Percentiles rank a stretch among this genome's conserved stretches.
Conservation (phyloP, 1,284 basidiomycete species). For the Albatrellus sp. region DNA sequence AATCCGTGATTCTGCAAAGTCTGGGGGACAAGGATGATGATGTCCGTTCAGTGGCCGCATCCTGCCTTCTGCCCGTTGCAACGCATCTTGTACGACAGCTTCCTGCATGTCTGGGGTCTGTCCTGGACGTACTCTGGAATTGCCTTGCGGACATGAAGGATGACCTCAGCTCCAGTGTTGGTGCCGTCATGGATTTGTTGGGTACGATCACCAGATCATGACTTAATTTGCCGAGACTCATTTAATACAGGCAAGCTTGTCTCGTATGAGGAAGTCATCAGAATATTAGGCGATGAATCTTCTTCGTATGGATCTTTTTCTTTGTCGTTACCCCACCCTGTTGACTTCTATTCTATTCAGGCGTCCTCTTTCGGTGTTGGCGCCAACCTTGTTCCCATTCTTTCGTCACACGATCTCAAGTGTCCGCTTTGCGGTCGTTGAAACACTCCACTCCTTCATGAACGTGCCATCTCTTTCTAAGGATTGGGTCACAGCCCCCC, state of each 20-base stretch:
- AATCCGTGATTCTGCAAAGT: slow-evolving; percentile 27
- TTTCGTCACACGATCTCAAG: slow-evolving; percentile 95
- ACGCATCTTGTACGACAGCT: slow-evolving; percentile 69
- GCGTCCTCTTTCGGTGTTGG: slow-evolving; percentile 67
- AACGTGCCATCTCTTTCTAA: slow-evolving; percentile 61
- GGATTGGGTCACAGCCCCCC: slow-evolving; percentile 73
- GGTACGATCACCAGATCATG: slow-evolving; percentile 30
- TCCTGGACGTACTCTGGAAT: slow-evolving; percentile 83
- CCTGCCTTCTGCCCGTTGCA: slow-evolving; percentile 81
- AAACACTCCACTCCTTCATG: slow-evolving; percentile 84
- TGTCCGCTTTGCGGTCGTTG: slow-evolving; percentile 89
- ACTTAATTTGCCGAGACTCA: slow-evolving; percentile 8
- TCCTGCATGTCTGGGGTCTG: slow-evolving; percentile 57
- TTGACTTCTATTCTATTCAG: slow-evolving; percentile 22
- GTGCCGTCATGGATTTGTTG: slow-evolving; percentile 93
- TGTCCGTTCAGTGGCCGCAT: slow-evolving; percentile 91
- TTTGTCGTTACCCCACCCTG: slow-evolving; percentile 1
- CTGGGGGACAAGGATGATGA: slow-evolving; percentile 92
- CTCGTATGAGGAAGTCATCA: slow-evolving; percentile 68
- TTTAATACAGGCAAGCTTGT: slow-evolving; percentile 60
- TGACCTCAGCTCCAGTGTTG: slow-evolving; percentile 93
- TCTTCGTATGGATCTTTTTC: slow-evolving; percentile 42
- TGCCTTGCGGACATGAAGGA: slow-evolving; percentile 92
- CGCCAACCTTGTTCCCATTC: slow-evolving; percentile 89
- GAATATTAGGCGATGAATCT: slow-evolving; percentile 54